Evolutionary conservation across 1,284 basidiomycete genomes (phyloP), one percentile per base, ranked within the genome.

Genomic region (Cerioporus squamosus): DNA sequence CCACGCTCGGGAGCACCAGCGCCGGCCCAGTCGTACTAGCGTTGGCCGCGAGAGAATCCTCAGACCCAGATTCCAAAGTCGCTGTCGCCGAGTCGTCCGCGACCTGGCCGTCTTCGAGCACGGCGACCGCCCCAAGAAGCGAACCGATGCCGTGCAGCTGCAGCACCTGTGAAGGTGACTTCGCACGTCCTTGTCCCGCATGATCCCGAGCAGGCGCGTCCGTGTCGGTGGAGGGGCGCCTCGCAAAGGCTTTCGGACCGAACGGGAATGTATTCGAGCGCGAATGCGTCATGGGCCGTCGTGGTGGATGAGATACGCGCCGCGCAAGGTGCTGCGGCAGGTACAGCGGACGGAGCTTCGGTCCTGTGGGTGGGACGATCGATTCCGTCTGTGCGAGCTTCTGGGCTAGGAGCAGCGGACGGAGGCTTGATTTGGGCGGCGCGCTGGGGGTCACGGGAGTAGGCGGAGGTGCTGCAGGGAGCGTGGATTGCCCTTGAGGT

Each of bases 381-480:
- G 57, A 50, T 39, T 56, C 49, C 31, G 49, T 57, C 39, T 55
- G 55, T 23, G 60, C 68, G 40, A 66, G 44, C 53, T 60, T 61
- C 48, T 65, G 57, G 8, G 65, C 63, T 15, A 69, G 63, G 12
- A 66, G 39, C 29, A 67, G 65, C 9, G 62, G 59, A 31, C 66
- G 66, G 15, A 66, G 60, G n/a, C 15, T 43, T 20, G 36, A 39
- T 18, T 40, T 51, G 1, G 36, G 14, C 36, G 31, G 40, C n/a
- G 36, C 29, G 36, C 15, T 24, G 15, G 49, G 8, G n/a, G 23
- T 23, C 17, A 36, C 10, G 14, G 33, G 33, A 15, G 33, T 36
- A 15, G 33, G 33, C 33, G 33, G 33, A 36, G 33, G 33, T 14
- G 33, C 33, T 10, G 9, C 33, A 36, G 33, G 33, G 12, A 36